Base-by-base conservation (phyloP, 1,284 basidiomycete species). In the Chiua sp. region DNA sequence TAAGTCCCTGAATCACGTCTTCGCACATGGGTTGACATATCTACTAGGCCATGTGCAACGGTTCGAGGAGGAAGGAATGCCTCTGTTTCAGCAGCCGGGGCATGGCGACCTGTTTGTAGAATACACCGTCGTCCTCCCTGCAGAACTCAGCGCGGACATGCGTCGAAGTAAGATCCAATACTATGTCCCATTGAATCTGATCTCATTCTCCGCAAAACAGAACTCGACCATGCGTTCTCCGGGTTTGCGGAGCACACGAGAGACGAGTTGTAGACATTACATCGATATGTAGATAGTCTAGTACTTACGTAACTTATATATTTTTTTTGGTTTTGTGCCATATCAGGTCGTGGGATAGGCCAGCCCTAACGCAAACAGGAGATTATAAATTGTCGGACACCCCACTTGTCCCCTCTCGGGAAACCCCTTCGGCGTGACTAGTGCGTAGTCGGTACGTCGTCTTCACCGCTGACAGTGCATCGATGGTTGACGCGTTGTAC, bases 61-160 rank as follows among this genome's bases (percentile, higher is more conserved):
- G 15, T 83, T 98, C 53, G 84, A 90, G 65, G 93, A 85, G 42
- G 93, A 98, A 73, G 96, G 96, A 3, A 94, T 97, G 94, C 94
- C 94, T 4, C 71, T 88, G 30, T 91, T 85, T 67, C 83, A 86
- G 61, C 77, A 79, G 37, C 77, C 82, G 13, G 79, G 80, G 4
- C 83, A 90, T 64, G 96, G 96, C 32, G 90, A 96, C 74, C 79
- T 98, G 57, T 98, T 87, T 71, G 84, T 98, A 53, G 94, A 98
- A 75, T 98, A 96, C 77, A 92, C 85, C 55, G 93, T 98, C 53
- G 88, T 98, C 26, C 76, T 98, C 56, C 96, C 96, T 0, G 78
- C 83, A 48, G 82, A 87, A 53, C 76, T 98, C 26, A 82, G 87
- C 46, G 70, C 83, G 50, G 83, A 87, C 44, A 84, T 85, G 61